A percentile compares a stretch with the other conserved stretches of the same genome.
phyloP scores from a whole-genome alignment of 2,329 filamentous ascomycete genomes.

The Scytalidium lignicola region DNA sequence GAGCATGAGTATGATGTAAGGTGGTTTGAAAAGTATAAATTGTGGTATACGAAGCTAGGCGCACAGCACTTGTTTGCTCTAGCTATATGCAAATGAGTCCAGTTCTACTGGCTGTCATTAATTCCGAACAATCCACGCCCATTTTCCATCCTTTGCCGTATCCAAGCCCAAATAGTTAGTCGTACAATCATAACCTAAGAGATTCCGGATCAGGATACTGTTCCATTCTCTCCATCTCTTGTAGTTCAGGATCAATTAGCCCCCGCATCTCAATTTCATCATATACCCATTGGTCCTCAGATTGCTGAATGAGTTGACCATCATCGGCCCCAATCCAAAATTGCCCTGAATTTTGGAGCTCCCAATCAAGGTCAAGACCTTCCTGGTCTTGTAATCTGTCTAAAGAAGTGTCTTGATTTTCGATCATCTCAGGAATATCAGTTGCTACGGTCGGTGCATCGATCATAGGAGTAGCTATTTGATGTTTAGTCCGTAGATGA shows the following conservation, averaged over 20 bases:
- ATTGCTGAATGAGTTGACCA: not conserved
- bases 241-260: constrained; percentile 18
- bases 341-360: constrained; percentile 19
- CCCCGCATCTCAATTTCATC: constrained; percentile 25
- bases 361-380: constrained; percentile 20
- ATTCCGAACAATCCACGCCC: not conserved
- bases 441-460: not conserved
- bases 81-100: not conserved
- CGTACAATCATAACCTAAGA: not conserved
- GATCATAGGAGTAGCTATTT: constrained; percentile 1
- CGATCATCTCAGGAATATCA: not conserved
- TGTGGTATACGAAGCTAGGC: not conserved
- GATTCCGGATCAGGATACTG: not conserved
- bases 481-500: constrained; percentile 45
- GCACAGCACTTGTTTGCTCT: not conserved
- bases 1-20: no score
- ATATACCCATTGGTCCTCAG: constrained; percentile 14
- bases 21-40: no score
- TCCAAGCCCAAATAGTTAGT: not conserved
- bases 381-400: constrained; percentile 1
- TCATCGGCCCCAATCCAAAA: constrained; percentile 25
- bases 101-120: not conserved
- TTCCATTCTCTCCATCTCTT: not conserved
- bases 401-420: not conserved
- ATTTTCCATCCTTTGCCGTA: no score